phyloP scores from a whole-genome alignment of 1,139 yeast genomes.

The Pichia sp. region DNA sequence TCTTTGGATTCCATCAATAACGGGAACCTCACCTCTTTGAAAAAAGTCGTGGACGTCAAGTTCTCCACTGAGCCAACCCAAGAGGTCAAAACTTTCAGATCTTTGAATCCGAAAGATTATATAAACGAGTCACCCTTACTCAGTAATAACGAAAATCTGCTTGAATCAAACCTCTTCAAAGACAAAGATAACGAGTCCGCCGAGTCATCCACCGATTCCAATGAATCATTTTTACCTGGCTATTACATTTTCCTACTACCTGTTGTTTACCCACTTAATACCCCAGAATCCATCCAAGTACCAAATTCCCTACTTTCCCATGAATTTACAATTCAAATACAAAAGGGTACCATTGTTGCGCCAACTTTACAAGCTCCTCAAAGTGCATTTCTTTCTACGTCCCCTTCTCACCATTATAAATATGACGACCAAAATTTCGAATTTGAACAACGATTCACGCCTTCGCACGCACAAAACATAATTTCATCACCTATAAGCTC shows the following conservation, averaged over 20 bases:
- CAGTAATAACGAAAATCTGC: slow-evolving; percentile 8
- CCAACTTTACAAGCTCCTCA: slow-evolving; percentile 31
- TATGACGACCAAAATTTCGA: slow-evolving; percentile 19
- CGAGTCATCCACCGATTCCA: slow-evolving; percentile 20
- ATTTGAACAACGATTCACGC: not conserved
- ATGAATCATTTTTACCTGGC: slow-evolving; percentile 51
- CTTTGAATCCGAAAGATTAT: slow-evolving; percentile 24
- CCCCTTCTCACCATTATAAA: slow-evolving; percentile 29
- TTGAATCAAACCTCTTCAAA: slow-evolving; percentile 19
- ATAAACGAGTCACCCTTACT: slow-evolving; percentile 21
- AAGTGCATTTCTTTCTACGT: slow-evolving; percentile 29
- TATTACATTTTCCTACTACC: slow-evolving; percentile 77
- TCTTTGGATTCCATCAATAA: slow-evolving; percentile 5
- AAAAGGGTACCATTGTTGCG: slow-evolving; percentile 24
- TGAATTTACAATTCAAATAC: slow-evolving; percentile 30
- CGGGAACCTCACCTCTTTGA: not conserved
- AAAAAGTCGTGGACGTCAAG: slow-evolving; percentile 15
- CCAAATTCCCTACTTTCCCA: slow-evolving; percentile 49
- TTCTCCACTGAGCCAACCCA: slow-evolving; percentile 28
- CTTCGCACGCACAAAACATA: not conserved
- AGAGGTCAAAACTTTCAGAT: slow-evolving; percentile 22
- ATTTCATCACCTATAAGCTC: not conserved
- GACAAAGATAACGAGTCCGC: not conserved
- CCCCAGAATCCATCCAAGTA: slow-evolving; percentile 66
- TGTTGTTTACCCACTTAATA: slow-evolving; percentile 59